These are phyloP conservation scores for Psilocybe cyanescens DNA, from an alignment of 768 basidiomycete species.

Conservation along the genomic window DNA sequence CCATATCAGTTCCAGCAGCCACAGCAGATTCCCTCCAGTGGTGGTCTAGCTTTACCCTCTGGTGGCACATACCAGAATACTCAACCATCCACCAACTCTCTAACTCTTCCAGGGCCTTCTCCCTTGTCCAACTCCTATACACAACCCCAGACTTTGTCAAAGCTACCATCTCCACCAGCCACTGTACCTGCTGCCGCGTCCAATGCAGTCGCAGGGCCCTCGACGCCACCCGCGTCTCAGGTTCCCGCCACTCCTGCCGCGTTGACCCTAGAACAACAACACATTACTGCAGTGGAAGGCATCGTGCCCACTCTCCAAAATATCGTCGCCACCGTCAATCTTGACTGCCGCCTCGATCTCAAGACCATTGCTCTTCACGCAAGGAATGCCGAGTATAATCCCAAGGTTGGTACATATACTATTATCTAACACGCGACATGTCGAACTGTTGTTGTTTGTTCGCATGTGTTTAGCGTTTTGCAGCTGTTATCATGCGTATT, in stretches of 20 bases:
- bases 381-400: slow-evolving; percentile 98
- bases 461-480: slow-evolving; percentile 88
- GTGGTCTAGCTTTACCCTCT: slow-evolving; percentile 62
- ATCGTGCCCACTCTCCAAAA: slow-evolving; percentile 99
- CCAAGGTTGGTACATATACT: slow-evolving; percentile 85
- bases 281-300: slow-evolving; percentile 96
- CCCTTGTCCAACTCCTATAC: slow-evolving; percentile 61
- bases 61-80: slow-evolving; percentile 50
- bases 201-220: slow-evolving; percentile 59
- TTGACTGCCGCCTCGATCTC: slow-evolving; percentile 94
- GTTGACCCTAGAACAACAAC: slow-evolving; percentile 87
- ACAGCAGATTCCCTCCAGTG: slow-evolving; percentile 35
- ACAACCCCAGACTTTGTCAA: slow-evolving; percentile 37
- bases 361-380: slow-evolving; percentile 99
- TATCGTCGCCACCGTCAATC: slow-evolving; percentile 98
- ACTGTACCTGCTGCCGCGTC: slow-evolving; percentile 29
- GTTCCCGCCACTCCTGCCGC: slow-evolving; percentile 72
- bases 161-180: slow-evolving; percentile 28
- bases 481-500: slow-evolving; percentile 99
- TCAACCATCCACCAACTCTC: slow-evolving; percentile 37
- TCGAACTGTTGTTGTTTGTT: slow-evolving; percentile 66
- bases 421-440: slow-evolving; percentile 49
- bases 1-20: slow-evolving; percentile 42
- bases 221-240: slow-evolving; percentile 53
- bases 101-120: slow-evolving; percentile 55